Evolutionary conservation across 2,329 filamentous ascomycete genomes (phyloP).

Genomic region (Beauveria sp.): DNA sequence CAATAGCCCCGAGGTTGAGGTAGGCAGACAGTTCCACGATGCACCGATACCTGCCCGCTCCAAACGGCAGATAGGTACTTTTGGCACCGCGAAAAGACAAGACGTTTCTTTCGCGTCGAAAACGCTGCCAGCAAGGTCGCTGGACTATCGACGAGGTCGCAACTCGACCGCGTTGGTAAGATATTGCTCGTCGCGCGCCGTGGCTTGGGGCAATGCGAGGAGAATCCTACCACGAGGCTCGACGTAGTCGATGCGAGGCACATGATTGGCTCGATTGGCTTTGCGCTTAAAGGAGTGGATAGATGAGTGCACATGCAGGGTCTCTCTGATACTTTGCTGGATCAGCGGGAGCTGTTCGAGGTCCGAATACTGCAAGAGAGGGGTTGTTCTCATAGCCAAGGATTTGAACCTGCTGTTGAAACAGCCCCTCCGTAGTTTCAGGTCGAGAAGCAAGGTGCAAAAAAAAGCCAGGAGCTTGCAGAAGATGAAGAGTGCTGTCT

Average conservation of each 20-base stretch:
- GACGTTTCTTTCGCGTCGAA: conserved; percentile 16
- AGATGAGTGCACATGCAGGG: conserved; percentile 61
- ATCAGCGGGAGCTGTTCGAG: not conserved
- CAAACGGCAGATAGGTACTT: conserved; percentile 56
- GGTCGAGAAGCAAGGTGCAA: conserved; percentile 64
- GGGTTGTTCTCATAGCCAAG: conserved; percentile 30
- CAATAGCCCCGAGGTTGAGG: conserved; percentile 57
- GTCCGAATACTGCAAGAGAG: not conserved
- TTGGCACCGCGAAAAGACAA: conserved; percentile 25
- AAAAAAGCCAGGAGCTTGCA: conserved; percentile 68
- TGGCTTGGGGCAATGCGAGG: conserved; percentile 36
- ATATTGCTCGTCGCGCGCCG: conserved; percentile 43
- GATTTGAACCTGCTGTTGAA: conserved; percentile 54
- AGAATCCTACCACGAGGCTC: conserved; percentile 42
- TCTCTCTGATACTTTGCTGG: conserved; percentile 55
- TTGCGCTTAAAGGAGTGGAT: conserved; percentile 69
- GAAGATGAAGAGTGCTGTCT: conserved; percentile 76
- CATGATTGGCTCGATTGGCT: conserved; percentile 57
- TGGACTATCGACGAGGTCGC: conserved; percentile 26
- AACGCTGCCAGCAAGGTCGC: conserved; percentile 7
- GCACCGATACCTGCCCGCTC: conserved; percentile 64
- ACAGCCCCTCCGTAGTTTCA: conserved; percentile 61
- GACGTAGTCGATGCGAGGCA: conserved; percentile 48
- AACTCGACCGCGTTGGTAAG: conserved; percentile 38
- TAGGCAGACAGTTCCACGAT: conserved; percentile 74